Evolutionary conservation across 257 asterid species (phyloP).

Genomic region (Pogostemon cablin): DNA sequence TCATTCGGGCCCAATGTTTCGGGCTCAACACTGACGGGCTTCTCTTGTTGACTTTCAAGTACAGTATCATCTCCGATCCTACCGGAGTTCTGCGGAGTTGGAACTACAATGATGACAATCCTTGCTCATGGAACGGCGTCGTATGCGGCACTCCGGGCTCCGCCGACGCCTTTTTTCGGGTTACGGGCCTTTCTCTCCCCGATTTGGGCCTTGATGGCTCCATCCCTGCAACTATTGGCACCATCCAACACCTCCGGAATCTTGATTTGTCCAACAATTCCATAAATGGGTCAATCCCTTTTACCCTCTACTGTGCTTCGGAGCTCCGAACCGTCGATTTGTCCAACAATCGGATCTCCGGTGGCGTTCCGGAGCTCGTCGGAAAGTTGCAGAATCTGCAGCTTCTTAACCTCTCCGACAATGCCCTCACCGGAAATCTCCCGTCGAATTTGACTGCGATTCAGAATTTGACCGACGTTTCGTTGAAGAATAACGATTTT

Average conservation of each 20-base stretch:
- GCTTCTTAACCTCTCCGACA: slow-evolving; percentile 72
- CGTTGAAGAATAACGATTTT: slow-evolving; percentile 70
- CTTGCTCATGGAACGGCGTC: slow-evolving; percentile 84
- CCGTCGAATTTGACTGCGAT: slow-evolving; percentile 54
- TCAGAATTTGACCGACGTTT: slow-evolving; percentile 47
- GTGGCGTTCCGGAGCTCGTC: slow-evolving; percentile 61
- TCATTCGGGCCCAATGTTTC: slow-evolving; percentile 39
- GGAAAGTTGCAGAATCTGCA: slow-evolving; percentile 52
- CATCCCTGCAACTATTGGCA: slow-evolving; percentile 63
- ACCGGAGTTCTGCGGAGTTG: slow-evolving; percentile 53
- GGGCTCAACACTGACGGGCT: slow-evolving; percentile 74
- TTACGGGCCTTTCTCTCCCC: slow-evolving; percentile 65
- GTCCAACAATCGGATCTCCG: slow-evolving; percentile 69
- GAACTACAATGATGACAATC: slow-evolving; percentile 52
- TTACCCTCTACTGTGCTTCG: slow-evolving; percentile 49
- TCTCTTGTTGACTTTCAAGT: slow-evolving; percentile 66
- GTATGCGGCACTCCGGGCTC: slow-evolving; percentile 61
- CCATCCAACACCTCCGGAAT: slow-evolving; percentile 53
- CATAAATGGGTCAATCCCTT: slow-evolving; percentile 73
- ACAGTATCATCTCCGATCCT: slow-evolving; percentile 61
- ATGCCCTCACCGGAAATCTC: slow-evolving; percentile 58
- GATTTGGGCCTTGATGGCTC: slow-evolving; percentile 62
- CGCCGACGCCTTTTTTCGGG: slow-evolving; percentile 54
- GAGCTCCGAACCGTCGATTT: slow-evolving; percentile 65
- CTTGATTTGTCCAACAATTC: slow-evolving; percentile 78